Percentiles rank a stretch among this genome's conserved stretches.
Conservation (phyloP, 1,284 basidiomycete species). For the Leccinum solheimii region DNA sequence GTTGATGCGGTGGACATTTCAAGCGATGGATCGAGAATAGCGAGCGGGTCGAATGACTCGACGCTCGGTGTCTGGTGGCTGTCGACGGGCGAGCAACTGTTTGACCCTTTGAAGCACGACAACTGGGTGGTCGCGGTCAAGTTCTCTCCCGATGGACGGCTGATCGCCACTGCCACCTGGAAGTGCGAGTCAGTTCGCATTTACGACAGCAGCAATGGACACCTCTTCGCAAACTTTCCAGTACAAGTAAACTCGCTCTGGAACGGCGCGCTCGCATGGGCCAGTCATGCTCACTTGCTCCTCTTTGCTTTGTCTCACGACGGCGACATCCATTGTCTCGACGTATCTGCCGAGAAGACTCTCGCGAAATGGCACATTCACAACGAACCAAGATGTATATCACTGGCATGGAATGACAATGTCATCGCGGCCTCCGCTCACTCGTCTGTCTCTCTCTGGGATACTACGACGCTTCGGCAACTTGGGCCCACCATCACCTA, state of each 20-base stretch:
- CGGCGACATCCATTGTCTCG: no score
- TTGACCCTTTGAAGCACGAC: no score
- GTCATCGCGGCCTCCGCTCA: not conserved
- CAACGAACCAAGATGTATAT: not conserved
- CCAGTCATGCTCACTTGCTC: no score
- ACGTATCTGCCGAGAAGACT: not conserved
- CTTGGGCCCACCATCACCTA: not conserved
- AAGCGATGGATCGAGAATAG: no score
- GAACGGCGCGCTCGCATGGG: no score
- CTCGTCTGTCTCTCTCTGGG: not conserved
- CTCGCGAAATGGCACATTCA: not conserved
- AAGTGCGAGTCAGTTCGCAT: not conserved
- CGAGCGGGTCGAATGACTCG: no score
- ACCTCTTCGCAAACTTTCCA: no score
- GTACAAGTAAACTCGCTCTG: no score
- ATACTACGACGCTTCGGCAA: not conserved
- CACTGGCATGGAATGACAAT: not conserved
- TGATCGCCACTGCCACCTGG: not conserved
- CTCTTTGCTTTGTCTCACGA: no score
- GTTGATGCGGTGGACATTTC: no score
- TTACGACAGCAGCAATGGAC: not conserved
- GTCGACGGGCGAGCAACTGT: no score
- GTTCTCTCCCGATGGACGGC: not conserved
- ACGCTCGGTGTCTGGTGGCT: not conserved
- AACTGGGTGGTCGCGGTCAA: not conserved